Evolutionary conservation across 176 grass and related monocot species (phyloP), one percentile per base, ranked within the genome.

Genomic region (Raddia distichophylla): DNA sequence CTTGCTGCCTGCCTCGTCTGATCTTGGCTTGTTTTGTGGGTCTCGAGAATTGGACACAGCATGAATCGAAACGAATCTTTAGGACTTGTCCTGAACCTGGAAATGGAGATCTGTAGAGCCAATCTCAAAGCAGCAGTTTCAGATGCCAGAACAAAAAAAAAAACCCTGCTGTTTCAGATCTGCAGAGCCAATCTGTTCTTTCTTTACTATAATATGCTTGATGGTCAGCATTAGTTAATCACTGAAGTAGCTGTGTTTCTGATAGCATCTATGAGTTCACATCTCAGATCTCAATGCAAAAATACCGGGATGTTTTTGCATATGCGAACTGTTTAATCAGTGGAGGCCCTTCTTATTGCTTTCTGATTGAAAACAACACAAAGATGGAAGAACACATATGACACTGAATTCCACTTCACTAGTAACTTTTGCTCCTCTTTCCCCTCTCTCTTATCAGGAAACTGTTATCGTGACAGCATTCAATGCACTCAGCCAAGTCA

Each of bases 381-480:
- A 63, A 35, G 59, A 66, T 43, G 12, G 67, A 60, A 49, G 33
- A 47, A 5, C 60, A 68, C 67, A 74, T 58, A 67, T 82, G 59
- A 86, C 5, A 68, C 33, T 60, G 73, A 73, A 44, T 59, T 86
- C 83, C 73, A 90, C 78, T 77, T 73, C 65, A 58, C 32, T 69
- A 77, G 51, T 64, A 13, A 34, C 9, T 35, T 48, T 75, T 83
- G 1, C 60, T 19, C 10, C 5, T 58, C 17, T 53, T 63, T 44
- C 37, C 37, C 37, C 37, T 35, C 13, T 37, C 42, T 52, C 55
- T 37, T 63, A 79, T 82, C 74, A 86, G 59, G 46, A 67, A 55
- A 82, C 73, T 81, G 52, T 67, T 67, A 60, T n/a, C 33, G 35
- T 78, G 79, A 32, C 75, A 77, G 53, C 73, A n/a, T 73, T 34